phyloP scores from a whole-genome alignment of 345 rosid genomes.

The Pistacia integerrima region DNA sequence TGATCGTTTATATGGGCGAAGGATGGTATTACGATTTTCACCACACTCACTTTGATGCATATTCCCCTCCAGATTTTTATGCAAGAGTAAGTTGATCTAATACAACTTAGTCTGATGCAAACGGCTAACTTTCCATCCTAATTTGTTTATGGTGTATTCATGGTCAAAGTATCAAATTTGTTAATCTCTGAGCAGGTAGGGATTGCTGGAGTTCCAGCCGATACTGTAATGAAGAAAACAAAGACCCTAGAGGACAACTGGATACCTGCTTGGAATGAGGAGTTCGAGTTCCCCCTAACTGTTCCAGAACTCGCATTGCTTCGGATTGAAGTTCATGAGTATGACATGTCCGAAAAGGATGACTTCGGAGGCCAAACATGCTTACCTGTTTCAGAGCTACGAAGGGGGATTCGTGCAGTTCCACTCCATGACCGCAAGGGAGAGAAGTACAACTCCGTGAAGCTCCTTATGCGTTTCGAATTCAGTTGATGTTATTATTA shows the following conservation, averaged over 20 bases:
- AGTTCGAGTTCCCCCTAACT: slow-evolving; percentile 77
- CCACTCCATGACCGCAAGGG: slow-evolving; percentile 55
- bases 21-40: slow-evolving; percentile 80
- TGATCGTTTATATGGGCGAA: slow-evolving; percentile 85
- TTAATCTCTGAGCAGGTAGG: slow-evolving; percentile 53
- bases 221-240: slow-evolving; percentile 72
- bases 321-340: slow-evolving; percentile 85
- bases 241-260: slow-evolving; percentile 72
- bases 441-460: slow-evolving; percentile 58
- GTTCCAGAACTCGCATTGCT: slow-evolving; percentile 86
- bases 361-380: slow-evolving; percentile 95
- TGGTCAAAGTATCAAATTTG: background rate
- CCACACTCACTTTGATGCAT: slow-evolving; percentile 77
- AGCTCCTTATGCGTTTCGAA: slow-evolving; percentile 75
- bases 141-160: background rate
- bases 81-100: slow-evolving; percentile 50
- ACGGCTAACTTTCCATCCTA: background rate
- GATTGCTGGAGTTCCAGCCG: slow-evolving; percentile 85
- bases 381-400: slow-evolving; percentile 72
- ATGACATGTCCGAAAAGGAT: slow-evolving; percentile 84
- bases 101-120: background rate
- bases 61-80: slow-evolving; percentile 88
- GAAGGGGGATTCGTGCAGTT: slow-evolving; percentile 72
- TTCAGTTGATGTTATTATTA: slow-evolving; percentile 36
- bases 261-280: slow-evolving; percentile 82